A percentile compares a stretch with the other conserved stretches of the same genome.
These are phyloP conservation scores for barrel medic (Medicago truncatula) DNA, from an alignment of 306 rosid genomes.

Conservation along the genomic window DNA sequence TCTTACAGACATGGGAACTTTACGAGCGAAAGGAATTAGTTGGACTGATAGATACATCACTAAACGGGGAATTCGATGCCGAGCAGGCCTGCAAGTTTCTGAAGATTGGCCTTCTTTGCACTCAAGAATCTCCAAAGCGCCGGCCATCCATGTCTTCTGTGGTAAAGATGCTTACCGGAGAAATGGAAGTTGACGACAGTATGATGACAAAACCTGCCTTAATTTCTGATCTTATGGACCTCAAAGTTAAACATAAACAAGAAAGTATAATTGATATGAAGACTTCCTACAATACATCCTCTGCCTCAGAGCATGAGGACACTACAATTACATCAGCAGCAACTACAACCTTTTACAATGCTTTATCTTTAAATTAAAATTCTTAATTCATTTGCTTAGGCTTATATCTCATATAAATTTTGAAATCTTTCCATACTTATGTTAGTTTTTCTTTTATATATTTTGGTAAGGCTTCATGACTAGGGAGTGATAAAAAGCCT, in stretches of 20 bases:
- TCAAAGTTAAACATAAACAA: constrained; percentile 55
- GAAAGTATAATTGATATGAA: constrained; percentile 38
- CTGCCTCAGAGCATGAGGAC: constrained; percentile 57
- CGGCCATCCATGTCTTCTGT: constrained; percentile 94
- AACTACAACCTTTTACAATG: constrained; percentile 42
- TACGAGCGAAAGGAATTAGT: constrained; percentile 71
- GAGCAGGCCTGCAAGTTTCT: constrained; percentile 84
- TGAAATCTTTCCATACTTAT: constrained; percentile 25
- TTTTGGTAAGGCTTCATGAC: neutral
- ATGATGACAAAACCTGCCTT: constrained; percentile 83
- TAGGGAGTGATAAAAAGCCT: constrained; percentile 14
- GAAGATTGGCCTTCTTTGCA: constrained; percentile 89
- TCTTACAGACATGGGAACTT: constrained; percentile 75
- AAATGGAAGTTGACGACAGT: constrained; percentile 50
- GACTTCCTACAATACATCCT: constrained; percentile 39
- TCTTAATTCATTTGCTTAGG: constrained; percentile 40
- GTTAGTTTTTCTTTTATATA: neutral
- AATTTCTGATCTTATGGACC: constrained; percentile 87
- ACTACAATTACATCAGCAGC: constrained; percentile 50
- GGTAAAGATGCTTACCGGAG: constrained; percentile 83
- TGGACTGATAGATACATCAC: constrained; percentile 61
- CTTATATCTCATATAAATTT: constrained; percentile 45
- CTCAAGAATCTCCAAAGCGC: constrained; percentile 80
- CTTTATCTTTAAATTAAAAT: constrained; percentile 1
- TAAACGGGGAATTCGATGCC: constrained; percentile 71